Evolutionary conservation across 257 asterid species (phyloP).

Genomic region (Ophiorrhiza pumila): DNA sequence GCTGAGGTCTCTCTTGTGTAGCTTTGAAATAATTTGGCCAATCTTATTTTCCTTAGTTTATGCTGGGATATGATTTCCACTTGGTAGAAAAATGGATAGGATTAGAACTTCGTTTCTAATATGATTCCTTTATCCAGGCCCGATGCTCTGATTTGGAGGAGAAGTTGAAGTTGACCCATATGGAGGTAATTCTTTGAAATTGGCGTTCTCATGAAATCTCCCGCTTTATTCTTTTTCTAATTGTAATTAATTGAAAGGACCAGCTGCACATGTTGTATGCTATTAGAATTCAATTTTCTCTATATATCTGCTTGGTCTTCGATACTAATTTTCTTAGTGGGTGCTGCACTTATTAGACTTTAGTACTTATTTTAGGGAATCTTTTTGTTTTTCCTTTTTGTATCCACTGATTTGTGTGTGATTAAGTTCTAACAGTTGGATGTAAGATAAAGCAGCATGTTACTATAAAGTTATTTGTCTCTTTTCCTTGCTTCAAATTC

Average conservation of each 20-base stretch:
- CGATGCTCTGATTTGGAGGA: conserved; percentile 68
- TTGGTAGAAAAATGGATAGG: neutral
- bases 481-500: neutral
- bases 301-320: neutral
- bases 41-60: neutral
- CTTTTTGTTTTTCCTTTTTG: neutral
- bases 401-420: neutral
- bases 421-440: neutral
- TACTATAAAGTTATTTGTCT: neutral
- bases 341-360: neutral
- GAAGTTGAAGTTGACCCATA: conserved; percentile 47
- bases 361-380: neutral
- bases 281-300: neutral
- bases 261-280: neutral
- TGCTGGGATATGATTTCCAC: neutral
- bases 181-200: conserved; percentile 40
- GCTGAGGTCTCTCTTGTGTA: conserved; percentile 57
- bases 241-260: neutral
- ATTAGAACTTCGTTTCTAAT: conserved; percentile 3
- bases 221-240: neutral
- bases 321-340: neutral
- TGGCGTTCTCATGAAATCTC: neutral
- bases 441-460: neutral
- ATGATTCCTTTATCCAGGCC: conserved; percentile 42
- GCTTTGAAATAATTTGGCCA: neutral